These are phyloP conservation scores for Paraconiothyrium sp. DNA, from an alignment of 2,329 filamentous ascomycete species.

Conservation along the genomic window DNA sequence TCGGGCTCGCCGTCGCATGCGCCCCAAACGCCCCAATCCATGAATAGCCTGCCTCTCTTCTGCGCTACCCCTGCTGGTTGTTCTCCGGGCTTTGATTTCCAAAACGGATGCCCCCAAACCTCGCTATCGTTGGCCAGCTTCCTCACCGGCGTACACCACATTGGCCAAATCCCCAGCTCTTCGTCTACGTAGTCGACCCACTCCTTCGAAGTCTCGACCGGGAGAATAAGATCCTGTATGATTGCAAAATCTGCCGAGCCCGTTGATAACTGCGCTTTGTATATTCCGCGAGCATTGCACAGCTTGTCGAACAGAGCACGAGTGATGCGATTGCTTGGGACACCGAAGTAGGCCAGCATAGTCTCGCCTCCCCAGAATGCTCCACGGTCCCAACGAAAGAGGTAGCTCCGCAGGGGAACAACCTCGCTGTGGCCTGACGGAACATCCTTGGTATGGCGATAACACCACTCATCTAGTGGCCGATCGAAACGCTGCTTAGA, in stretches of 20 bases:
- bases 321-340: conserved; percentile 65
- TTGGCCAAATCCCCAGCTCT: conserved; percentile 59
- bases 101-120: conserved; percentile 22
- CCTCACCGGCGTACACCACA: conserved; percentile 64
- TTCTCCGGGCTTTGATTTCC: conserved; percentile 14
- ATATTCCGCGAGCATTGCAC: conserved; percentile 67
- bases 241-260: conserved; percentile 64
- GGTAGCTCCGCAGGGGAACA: conserved; percentile 68
- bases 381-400: conserved; percentile 74
- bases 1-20: conserved; percentile 66
- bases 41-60: conserved; percentile 22
- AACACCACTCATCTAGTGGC: conserved; percentile 57
- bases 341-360: conserved; percentile 65
- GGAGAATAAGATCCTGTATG: conserved; percentile 68
- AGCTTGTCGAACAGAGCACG: conserved; percentile 66
- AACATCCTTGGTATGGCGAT: conserved; percentile 43
- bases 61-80: background rate
- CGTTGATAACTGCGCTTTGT: conserved; percentile 65
- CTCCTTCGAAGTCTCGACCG: conserved; percentile 56
- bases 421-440: conserved; percentile 34
- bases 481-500: conserved; percentile 39
- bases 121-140: conserved; percentile 11
- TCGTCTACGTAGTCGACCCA: conserved; percentile 62
- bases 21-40: conserved; percentile 72
- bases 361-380: conserved; percentile 70